These are phyloP conservation scores for Phytophthora hibernalis DNA, from an alignment of 352 stramenopile species.

Conservation along the genomic window DNA sequence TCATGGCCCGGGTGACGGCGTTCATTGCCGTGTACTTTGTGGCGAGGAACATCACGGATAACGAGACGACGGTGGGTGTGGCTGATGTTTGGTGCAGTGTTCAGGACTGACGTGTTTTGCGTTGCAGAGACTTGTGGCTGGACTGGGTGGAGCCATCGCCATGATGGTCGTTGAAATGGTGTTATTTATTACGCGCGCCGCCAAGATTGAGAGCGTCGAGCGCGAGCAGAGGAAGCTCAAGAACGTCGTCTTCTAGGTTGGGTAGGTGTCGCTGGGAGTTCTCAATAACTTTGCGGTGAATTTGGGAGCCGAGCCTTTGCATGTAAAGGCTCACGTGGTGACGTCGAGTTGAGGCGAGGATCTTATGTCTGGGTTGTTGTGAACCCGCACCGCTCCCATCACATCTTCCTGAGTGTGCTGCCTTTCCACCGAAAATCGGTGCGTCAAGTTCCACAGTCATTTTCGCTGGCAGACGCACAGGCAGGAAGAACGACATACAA, in stretches of 20 bases:
- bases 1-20: conserved; percentile 79
- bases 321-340: conserved; percentile 32
- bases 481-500: conserved; percentile 4
- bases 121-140: conserved; percentile 66
- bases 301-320: conserved; percentile 20
- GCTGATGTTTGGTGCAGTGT: not conserved
- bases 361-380: not conserved
- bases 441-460: not conserved
- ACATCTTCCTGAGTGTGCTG: not conserved
- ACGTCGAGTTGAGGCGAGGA: conserved; percentile 9
- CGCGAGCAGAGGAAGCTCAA: conserved; percentile 47
- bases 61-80: conserved; percentile 72
- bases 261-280: conserved; percentile 1
- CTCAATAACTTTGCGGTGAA: not conserved
- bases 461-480: conserved; percentile 1
- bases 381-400: conserved; percentile 5
- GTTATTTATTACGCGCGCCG: conserved; percentile 79
- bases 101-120: conserved; percentile 11
- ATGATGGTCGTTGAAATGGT: conserved; percentile 93
- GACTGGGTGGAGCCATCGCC: conserved; percentile 71
- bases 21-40: conserved; percentile 86
- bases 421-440: conserved; percentile 10
- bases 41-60: conserved; percentile 67
- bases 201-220: conserved; percentile 75
- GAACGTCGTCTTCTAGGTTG: conserved; percentile 44